These are phyloP conservation scores for Cymbopogon flexuosus DNA, from an alignment of 202 grass and related monocot genomes.

Conservation along the genomic window DNA sequence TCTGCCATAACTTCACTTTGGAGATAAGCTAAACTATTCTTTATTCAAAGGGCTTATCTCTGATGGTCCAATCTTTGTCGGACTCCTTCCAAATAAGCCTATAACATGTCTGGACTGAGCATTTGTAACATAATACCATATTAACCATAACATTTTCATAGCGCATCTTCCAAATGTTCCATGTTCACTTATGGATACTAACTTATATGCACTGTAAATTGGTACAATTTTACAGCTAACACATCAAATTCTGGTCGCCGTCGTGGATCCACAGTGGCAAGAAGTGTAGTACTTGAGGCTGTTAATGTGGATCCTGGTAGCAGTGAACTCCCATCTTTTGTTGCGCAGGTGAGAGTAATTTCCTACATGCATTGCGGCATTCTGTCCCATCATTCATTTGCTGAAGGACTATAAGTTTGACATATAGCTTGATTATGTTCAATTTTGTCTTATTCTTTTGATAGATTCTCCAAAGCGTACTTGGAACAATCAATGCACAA, in stretches of 20 bases:
- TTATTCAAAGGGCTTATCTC: background rate
- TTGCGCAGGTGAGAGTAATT: constrained; percentile 56
- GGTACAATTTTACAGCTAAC: constrained; percentile 31
- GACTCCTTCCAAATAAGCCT: background rate
- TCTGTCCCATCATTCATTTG: background rate
- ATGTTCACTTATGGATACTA: constrained; percentile 5
- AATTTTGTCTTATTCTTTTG: constrained; percentile 25
- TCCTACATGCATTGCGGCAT: constrained; percentile 21
- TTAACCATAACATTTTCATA: background rate
- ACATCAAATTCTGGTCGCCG: constrained; percentile 42
- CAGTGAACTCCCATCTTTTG: constrained; percentile 45
- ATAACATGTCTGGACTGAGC: background rate
- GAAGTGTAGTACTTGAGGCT: constrained; percentile 88
- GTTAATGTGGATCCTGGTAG: constrained; percentile 75
- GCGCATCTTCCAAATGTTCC: constrained; percentile 3
- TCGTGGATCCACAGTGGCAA: constrained; percentile 48
- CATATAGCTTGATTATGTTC: constrained; percentile 23
- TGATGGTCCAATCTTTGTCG: background rate
- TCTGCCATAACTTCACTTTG: background rate
- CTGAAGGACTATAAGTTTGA: constrained; percentile 22
- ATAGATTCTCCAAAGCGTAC: constrained; percentile 74
- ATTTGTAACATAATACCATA: background rate
- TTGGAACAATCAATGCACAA: constrained; percentile 41
- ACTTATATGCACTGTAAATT: constrained; percentile 32
- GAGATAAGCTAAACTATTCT: background rate